Evolutionary conservation across 2,329 filamentous ascomycete species (phyloP).

Genomic region (Cladophialophora yegresii): DNA sequence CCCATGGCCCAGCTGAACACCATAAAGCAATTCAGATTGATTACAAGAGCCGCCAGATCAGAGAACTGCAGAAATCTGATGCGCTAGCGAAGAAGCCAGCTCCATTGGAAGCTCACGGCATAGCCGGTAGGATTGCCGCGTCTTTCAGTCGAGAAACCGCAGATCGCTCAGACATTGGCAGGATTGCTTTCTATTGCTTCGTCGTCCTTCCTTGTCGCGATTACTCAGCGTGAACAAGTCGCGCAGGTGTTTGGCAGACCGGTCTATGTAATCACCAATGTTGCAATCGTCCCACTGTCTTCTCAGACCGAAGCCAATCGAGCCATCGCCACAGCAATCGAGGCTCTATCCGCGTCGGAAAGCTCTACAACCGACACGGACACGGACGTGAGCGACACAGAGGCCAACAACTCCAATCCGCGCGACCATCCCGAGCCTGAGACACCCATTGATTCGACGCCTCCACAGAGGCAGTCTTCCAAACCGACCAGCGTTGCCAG

Average conservation of each 20-base stretch:
- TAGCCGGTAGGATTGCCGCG: slow-evolving; percentile 55
- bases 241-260: slow-evolving; percentile 80
- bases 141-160: background rate
- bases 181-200: slow-evolving; percentile 82
- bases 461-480: slow-evolving; percentile 37
- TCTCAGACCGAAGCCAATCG: slow-evolving; percentile 72
- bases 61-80: slow-evolving; percentile 43
- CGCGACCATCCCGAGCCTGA: slow-evolving; percentile 22
- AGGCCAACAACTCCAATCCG: slow-evolving; percentile 32
- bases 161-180: slow-evolving; percentile 44
- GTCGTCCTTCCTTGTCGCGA: slow-evolving; percentile 80
- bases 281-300: slow-evolving; percentile 83
- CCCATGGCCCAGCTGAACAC: slow-evolving; percentile 55
- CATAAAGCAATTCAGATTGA: slow-evolving; percentile 65
- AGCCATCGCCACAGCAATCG: slow-evolving; percentile 58
- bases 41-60: slow-evolving; percentile 63
- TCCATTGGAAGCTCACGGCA: slow-evolving; percentile 53
- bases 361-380: slow-evolving; percentile 33
- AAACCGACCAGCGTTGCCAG: slow-evolving; percentile 70
- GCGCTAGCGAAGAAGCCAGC: slow-evolving; percentile 40
- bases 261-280: slow-evolving; percentile 83
- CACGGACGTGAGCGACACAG: slow-evolving; percentile 38
- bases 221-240: slow-evolving; percentile 82
- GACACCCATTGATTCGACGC: slow-evolving; percentile 19
- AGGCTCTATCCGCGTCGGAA: slow-evolving; percentile 13